These are phyloP conservation scores for Aspergillus cavernicola DNA, from an alignment of 495 filamentous ascomycete genomes.

Conservation along the genomic window DNA sequence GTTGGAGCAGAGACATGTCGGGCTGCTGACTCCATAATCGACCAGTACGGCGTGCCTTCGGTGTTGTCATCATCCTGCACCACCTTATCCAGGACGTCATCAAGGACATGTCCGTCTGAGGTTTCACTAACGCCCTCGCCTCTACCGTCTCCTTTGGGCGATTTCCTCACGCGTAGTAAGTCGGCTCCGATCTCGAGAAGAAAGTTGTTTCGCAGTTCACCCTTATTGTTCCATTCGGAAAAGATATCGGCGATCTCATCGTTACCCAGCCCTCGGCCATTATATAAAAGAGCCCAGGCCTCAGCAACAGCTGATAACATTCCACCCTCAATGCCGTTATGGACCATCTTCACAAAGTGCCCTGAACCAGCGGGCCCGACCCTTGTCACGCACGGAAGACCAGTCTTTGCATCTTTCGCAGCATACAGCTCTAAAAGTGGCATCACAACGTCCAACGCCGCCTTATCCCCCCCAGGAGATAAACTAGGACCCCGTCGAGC, in stretches of 20 bases:
- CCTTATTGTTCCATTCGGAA: constrained; percentile 52
- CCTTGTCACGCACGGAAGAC: constrained; percentile 58
- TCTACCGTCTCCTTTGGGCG: constrained; percentile 1
- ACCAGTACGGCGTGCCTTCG: constrained; percentile 66
- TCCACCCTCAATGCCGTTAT: constrained; percentile 70
- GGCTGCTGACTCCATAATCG: constrained; percentile 56
- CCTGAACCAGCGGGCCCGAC: constrained; percentile 62
- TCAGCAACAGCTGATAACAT: constrained; percentile 62
- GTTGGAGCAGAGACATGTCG: constrained; percentile 65
- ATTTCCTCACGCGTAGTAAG: constrained; percentile 50
- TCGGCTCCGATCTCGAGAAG: constrained; percentile 61
- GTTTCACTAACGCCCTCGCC: background rate
- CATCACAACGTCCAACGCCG: background rate
- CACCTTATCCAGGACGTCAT: constrained; percentile 68
- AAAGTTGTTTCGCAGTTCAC: constrained; percentile 58
- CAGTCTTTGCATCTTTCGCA: constrained; percentile 29
- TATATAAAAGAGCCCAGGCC: constrained; percentile 62
- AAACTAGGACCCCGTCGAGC: constrained; percentile 31
- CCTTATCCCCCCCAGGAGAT: background rate
- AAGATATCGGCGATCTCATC: constrained; percentile 62
- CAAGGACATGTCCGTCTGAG: constrained; percentile 52
- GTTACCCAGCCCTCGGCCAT: constrained; percentile 56
- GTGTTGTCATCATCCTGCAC: constrained; percentile 64
- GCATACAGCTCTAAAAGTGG: constrained; percentile 60
- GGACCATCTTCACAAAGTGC: constrained; percentile 76